Evolutionary conservation across 2,329 filamentous ascomycete genomes (phyloP).

Genomic region (Penicillium sp.): DNA sequence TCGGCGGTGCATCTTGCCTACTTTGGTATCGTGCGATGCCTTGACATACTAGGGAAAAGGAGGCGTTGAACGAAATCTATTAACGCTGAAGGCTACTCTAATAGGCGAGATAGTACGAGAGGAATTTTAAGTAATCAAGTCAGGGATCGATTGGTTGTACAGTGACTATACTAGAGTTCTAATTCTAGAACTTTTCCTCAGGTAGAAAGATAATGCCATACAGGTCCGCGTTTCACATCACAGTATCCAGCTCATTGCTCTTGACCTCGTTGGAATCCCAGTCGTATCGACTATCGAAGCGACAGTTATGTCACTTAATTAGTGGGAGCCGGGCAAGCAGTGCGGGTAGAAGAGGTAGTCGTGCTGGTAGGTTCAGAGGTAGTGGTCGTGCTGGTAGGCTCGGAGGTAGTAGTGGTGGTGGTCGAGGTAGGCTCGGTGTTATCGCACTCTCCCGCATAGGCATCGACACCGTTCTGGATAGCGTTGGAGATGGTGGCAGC

Average conservation of each 20-base stretch:
- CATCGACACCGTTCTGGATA: constrained; percentile 36
- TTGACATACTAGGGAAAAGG: too few species aligned
- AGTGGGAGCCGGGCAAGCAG: background rate
- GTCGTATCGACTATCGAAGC: background rate
- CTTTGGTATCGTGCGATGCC: too few species aligned
- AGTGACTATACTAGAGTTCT: background rate
- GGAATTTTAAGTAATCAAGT: background rate
- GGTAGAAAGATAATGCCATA: background rate
- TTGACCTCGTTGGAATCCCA: background rate
- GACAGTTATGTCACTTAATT: background rate
- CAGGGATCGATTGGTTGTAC: background rate
- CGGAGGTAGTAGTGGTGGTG: background rate
- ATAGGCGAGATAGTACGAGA: too few species aligned
- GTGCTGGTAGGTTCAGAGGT: background rate
- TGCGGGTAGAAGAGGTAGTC: background rate
- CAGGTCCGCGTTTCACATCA: background rate
- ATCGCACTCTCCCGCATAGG: constrained; percentile 5
- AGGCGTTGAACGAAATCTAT: too few species aligned
- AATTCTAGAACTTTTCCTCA: background rate
- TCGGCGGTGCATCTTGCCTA: too few species aligned
- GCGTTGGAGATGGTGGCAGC: constrained; percentile 30
- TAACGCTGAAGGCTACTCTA: too few species aligned
- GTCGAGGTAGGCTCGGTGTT: background rate
- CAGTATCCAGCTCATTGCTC: background rate
- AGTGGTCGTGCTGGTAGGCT: background rate